A percentile compares a stretch with the other conserved stretches of the same genome.
phyloP scores from a whole-genome alignment of 805 yeast species.

The Barnettozyma californica region DNA sequence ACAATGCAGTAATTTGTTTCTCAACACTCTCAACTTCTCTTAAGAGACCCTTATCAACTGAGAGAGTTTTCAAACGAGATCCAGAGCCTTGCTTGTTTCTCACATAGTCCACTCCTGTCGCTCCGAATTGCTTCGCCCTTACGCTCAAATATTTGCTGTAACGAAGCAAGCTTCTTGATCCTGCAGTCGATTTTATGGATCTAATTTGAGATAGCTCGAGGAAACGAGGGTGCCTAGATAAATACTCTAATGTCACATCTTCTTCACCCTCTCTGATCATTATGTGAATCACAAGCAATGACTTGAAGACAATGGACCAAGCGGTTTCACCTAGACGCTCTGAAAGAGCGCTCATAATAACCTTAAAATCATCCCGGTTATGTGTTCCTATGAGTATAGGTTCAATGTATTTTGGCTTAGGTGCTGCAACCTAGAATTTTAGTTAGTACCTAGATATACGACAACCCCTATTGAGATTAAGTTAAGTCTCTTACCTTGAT shows the following conservation, averaged over 20 bases:
- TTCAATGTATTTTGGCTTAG: slow-evolving; percentile 92
- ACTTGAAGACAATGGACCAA: slow-evolving; percentile 88
- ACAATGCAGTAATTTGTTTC: slow-evolving; percentile 67
- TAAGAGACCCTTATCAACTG: slow-evolving; percentile 74
- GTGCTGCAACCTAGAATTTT: slow-evolving; percentile 74
- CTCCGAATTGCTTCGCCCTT: slow-evolving; percentile 65
- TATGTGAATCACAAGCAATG: slow-evolving; percentile 79
- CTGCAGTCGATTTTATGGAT: slow-evolving; percentile 33
- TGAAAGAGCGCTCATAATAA: slow-evolving; percentile 62
- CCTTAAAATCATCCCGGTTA: slow-evolving; percentile 44
- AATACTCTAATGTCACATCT: slow-evolving; percentile 63
- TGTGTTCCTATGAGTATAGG: slow-evolving; percentile 63
- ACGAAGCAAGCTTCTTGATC: slow-evolving; percentile 50
- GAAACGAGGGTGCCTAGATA: slow-evolving; percentile 44
- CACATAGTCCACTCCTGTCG: slow-evolving; percentile 68
- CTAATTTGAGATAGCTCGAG: slow-evolving; percentile 39
- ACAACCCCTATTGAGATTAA: neutral
- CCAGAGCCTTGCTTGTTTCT: slow-evolving; percentile 51
- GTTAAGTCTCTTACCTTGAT: slow-evolving; percentile 36
- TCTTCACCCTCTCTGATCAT: slow-evolving; percentile 90
- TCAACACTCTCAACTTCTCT: slow-evolving; percentile 85
- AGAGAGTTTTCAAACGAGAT: slow-evolving; percentile 47
- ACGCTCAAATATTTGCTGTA: slow-evolving; percentile 68
- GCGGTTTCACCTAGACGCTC: slow-evolving; percentile 68
- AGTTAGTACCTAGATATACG: slow-evolving; percentile 1